Percentiles rank a stretch among this genome's conserved stretches.
Conservation (phyloP, 176 grass and related monocot species). For the Carex pumila region DNA sequence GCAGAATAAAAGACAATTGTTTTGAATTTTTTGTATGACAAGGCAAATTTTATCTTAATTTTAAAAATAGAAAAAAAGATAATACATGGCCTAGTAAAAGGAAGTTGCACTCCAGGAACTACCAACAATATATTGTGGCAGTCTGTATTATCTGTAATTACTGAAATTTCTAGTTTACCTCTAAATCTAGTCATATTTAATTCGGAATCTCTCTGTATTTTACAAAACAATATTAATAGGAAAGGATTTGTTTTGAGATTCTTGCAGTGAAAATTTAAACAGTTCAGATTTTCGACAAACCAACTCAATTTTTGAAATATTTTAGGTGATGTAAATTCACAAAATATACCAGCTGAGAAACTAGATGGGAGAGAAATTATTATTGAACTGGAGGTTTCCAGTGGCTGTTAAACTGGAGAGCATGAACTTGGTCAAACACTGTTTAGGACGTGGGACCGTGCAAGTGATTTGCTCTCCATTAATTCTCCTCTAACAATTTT, state of each 20-base stretch:
- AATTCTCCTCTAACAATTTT: constrained; percentile 30
- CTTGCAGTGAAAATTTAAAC: too few relatives aligned
- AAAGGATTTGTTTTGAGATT: too few relatives aligned
- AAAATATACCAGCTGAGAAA: background rate
- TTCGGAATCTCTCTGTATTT: too few relatives aligned
- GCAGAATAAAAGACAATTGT: background rate
- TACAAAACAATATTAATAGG: too few relatives aligned
- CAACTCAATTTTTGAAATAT: background rate
- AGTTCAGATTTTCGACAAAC: too few relatives aligned
- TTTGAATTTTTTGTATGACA: background rate
- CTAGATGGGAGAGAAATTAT: background rate
- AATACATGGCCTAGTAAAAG: background rate
- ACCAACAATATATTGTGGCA: background rate
- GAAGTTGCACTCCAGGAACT: background rate
- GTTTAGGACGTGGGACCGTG: constrained; percentile 10
- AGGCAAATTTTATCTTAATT: background rate
- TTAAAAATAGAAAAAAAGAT: background rate
- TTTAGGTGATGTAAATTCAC: background rate
- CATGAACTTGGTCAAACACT: constrained; percentile 10
- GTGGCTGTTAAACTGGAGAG: background rate
- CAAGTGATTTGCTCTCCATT: constrained; percentile 22
- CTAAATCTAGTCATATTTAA: too few relatives aligned
- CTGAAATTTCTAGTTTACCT: too few relatives aligned
- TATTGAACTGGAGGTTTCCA: background rate
- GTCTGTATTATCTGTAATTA: too few relatives aligned